Percentiles rank a stretch among this genome's conserved stretches.
These are phyloP conservation scores for Leucosporidium yakuticum DNA, from an alignment of 768 basidiomycete species.

Conservation along the genomic window DNA sequence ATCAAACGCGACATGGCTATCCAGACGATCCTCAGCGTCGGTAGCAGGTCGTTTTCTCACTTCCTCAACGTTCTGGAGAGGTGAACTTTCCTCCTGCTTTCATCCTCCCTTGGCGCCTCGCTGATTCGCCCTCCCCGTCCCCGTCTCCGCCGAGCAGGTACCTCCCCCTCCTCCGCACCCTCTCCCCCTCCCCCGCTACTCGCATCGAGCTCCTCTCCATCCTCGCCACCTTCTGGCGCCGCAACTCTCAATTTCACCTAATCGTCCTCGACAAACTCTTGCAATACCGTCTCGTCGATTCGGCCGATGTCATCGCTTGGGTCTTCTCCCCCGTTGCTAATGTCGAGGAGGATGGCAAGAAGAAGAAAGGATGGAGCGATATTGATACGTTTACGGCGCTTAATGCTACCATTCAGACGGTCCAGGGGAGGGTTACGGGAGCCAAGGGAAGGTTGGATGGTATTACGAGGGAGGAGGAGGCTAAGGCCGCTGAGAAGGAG, in stretches of 20 bases:
- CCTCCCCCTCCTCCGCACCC: conserved; percentile 44
- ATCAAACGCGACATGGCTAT: conserved; percentile 70
- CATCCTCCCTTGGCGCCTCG: conserved; percentile 40
- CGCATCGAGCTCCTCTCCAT: conserved; percentile 58
- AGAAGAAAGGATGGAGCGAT: conserved; percentile 43
- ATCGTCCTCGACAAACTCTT: conserved; percentile 97
- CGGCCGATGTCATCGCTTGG: conserved; percentile 68
- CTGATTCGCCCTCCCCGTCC: no score
- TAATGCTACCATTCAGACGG: conserved; percentile 76
- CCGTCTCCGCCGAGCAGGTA: conserved; percentile 44
- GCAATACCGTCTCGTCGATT: conserved; percentile 97
- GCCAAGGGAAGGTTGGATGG: conserved; percentile 66
- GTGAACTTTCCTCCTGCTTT: conserved; percentile 66
- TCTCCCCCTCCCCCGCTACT: conserved; percentile 55
- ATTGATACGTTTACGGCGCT: conserved; percentile 75
- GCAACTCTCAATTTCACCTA: conserved; percentile 75
- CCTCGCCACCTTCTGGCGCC: conserved; percentile 71
- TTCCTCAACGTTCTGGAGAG: conserved; percentile 96
- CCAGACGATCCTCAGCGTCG: conserved; percentile 83
- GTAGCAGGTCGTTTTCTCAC: conserved; percentile 93
- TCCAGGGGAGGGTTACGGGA: conserved; percentile 76
- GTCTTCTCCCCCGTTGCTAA: conserved; percentile 6
- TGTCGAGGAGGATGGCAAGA: neutral
- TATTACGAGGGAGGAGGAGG: conserved; percentile 82
- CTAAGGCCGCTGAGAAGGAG: conserved; percentile 62